phyloP scores from a whole-genome alignment of 257 asterid species.

The Buddleja alternifolia region DNA sequence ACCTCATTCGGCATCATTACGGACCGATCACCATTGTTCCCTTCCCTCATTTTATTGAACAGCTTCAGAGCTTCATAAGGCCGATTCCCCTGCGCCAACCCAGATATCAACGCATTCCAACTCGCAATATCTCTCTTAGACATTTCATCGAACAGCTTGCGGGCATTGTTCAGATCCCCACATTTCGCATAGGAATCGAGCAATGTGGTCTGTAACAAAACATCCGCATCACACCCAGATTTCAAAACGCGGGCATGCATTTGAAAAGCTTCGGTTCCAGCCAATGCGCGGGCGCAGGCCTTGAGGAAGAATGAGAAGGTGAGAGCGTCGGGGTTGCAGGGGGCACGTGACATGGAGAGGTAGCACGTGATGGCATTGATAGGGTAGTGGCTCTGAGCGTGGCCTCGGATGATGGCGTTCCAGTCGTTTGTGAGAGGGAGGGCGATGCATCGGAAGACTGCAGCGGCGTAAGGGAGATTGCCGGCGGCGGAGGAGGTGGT shows the following conservation, averaged over 20 bases:
- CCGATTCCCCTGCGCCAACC: conserved; percentile 84
- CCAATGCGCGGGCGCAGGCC: conserved; percentile 87
- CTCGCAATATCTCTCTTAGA: conserved; percentile 66
- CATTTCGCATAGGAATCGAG: conserved; percentile 75
- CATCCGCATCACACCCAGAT: conserved; percentile 59
- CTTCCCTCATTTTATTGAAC: conserved; percentile 57
- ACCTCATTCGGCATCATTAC: conserved; percentile 65
- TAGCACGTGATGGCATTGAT: conserved; percentile 55
- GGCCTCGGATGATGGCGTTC: conserved; percentile 96
- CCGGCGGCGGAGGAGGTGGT: conserved; percentile 56
- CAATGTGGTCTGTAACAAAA: conserved; percentile 75
- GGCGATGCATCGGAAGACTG: conserved; percentile 55
- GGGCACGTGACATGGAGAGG: conserved; percentile 67
- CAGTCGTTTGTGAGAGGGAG: conserved; percentile 76
- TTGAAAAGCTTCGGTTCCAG: conserved; percentile 54
- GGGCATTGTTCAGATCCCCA: conserved; percentile 56
- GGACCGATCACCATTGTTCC: conserved; percentile 8
- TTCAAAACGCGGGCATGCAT: conserved; percentile 58
- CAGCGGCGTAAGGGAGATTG: conserved; percentile 62
- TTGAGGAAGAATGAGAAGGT: conserved; percentile 90
- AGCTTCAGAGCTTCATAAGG: conserved; percentile 68
- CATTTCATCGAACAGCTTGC: conserved; percentile 81
- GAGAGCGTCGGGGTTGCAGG: conserved; percentile 80
- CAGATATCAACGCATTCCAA: conserved; percentile 92
- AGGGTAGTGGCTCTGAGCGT: conserved; percentile 75